Evolutionary conservation across 2,329 filamentous ascomycete genomes (phyloP), one percentile per base, ranked within the genome.

Genomic region (Pezicula radicicola): DNA sequence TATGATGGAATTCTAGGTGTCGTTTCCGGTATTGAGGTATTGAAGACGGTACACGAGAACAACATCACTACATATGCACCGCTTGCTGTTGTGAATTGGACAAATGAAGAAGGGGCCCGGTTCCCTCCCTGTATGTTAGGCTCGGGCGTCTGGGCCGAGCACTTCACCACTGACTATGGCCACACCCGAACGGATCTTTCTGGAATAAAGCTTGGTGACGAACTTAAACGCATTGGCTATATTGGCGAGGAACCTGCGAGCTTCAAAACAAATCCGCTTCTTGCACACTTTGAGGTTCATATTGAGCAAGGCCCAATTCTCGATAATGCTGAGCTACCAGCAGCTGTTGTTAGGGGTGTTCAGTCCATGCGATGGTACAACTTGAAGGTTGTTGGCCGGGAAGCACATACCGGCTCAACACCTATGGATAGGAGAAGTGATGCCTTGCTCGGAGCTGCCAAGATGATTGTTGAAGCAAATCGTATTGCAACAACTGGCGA

Each of bases 281-380:
- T 80, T 0, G 87, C 87, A 0, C 87, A 91, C 66, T 91, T 91
- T 61, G 88, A 91, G 67, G 75, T 92, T 9, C 88, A 92, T 63
- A 91, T 92, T 49, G 89, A 94, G 65, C 89, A 94, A 64, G 88
- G 88, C 0, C 87, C 88, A 0, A 79, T 88, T 19, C 75, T 93
- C 1, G 83, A 91, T 60, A 76, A 77, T 13, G 73, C 78, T 33
- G 69, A 75, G 30, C 76, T 83, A 60, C 81, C 83, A 49, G 76
- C 91, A 41, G 84, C 85, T 18, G 76, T 89, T 7, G 87, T 91
- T 12, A 77, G 78, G 25, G 86, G 85, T 4, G 85, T 88, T 1
- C 87, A 91, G 65, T 84, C 84, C 4, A 89, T 89, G 66, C 80
- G 82, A 52, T 91, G 87, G 87, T 84, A 83, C 65, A 84, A 81